These are phyloP conservation scores for Xylaria arbuscula DNA, from an alignment of 2,329 filamentous ascomycete species.

Conservation along the genomic window DNA sequence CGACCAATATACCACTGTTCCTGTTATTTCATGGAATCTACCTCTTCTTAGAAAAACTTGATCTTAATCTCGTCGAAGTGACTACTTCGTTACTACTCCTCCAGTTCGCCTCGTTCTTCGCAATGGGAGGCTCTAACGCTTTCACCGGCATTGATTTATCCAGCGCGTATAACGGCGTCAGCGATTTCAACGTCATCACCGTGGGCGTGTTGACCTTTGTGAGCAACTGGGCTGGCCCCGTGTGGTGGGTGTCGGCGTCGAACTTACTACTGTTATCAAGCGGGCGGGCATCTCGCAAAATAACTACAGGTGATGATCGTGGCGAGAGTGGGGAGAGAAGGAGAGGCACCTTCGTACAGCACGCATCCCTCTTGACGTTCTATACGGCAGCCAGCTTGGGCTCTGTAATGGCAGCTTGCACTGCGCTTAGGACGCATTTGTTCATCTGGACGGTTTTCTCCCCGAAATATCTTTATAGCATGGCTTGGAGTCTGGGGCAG, in stretches of 20 bases:
- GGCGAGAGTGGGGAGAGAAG: slow-evolving; percentile 26
- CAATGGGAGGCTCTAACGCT: slow-evolving; percentile 89
- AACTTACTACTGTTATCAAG: slow-evolving; percentile 67
- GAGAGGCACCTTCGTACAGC: slow-evolving; percentile 55
- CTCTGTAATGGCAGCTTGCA: slow-evolving; percentile 90
- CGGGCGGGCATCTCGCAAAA: slow-evolving; percentile 31
- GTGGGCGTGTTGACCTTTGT: slow-evolving; percentile 88
- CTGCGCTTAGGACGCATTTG: slow-evolving; percentile 82
- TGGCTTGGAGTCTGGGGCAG: slow-evolving; percentile 87
- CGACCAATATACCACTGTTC: slow-evolving; percentile 86
- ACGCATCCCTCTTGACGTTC: slow-evolving; percentile 74
- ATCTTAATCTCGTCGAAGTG: slow-evolving; percentile 67
- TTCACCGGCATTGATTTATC: slow-evolving; percentile 96
- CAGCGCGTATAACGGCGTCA: slow-evolving; percentile 93
- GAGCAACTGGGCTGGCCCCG: slow-evolving; percentile 89
- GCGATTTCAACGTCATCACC: slow-evolving; percentile 79
- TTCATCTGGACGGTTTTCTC: slow-evolving; percentile 99
- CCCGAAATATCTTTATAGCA: slow-evolving; percentile 92
- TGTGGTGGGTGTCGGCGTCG: slow-evolving; percentile 84
- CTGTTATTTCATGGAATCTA: slow-evolving; percentile 75
- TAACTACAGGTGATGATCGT: slow-evolving; percentile 30
- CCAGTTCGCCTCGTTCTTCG: slow-evolving; percentile 87
- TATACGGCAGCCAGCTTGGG: slow-evolving; percentile 74
- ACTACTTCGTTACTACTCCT: slow-evolving; percentile 79
- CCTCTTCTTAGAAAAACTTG: slow-evolving; percentile 59